Base-by-base conservation (phyloP, 2,329 filamentous ascomycete species). In the Sphaerulina musiva region DNA sequence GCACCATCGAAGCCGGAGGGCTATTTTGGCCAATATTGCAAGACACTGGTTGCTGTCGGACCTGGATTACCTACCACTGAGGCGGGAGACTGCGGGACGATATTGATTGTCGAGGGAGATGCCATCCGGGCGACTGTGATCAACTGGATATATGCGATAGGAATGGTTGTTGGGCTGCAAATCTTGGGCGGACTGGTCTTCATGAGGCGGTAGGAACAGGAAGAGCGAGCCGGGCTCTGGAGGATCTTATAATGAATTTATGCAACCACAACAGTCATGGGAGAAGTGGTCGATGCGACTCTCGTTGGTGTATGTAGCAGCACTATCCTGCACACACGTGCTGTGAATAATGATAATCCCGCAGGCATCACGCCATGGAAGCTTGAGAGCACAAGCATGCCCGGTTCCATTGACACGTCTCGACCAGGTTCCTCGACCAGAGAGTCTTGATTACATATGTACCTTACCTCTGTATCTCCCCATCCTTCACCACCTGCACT, bases 21-120 rank as follows among this genome's bases (percentile, higher is more conserved):
- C 2, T 62, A 64, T 41, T 59, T 53, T 0, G 61, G 55, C 17
- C 57, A 59, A n/a, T 71, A 69, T 47, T 71, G 69, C 52, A 66
- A 62, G 14, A 71, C 69, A 6, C 38, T 70, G 9, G 60, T 64
- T n/a, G 68, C 63, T 12, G 55, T 61, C 14, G 69, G 69, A 12
- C 64, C 64, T 1, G 62, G 61, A n/a, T 40, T 70, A 32, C 68
- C 68, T 0, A 69, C 68, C 1, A 68, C 67, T 4, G 58, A 61
- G 39, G 53, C 57, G 3, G 68, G 64, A 3, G 54, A 64, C 2
- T 71, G 69, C 52, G 69, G 69, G n/a, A 69, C 66, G n/a, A 68
- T 70, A 26, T 52, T 71, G 46, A 64, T 70, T 14, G 61, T 67
- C 1, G 63, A 60, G 48, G 58, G 63, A 3, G 49, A 58, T 42